phyloP scores from a whole-genome alignment of 1,139 yeast genomes.

The Candida mesenterica region DNA sequence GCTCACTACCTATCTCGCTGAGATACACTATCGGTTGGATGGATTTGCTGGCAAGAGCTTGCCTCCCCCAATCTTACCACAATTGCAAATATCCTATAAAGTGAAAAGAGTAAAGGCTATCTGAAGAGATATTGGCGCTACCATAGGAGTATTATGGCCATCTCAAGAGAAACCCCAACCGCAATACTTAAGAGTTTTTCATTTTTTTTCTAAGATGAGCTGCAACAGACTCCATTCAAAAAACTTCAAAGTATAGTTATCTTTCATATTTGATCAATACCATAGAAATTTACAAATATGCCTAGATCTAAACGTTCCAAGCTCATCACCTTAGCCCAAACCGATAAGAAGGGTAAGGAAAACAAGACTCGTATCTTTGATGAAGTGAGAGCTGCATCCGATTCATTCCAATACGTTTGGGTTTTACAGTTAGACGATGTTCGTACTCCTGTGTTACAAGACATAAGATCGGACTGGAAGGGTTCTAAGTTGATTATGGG shows the following conservation, averaged over 20 bases:
- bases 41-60: constrained; percentile 1
- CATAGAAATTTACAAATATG: constrained; percentile 42
- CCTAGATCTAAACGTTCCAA: constrained; percentile 95
- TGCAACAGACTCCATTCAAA: too few relatives aligned
- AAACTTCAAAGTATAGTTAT: too few relatives aligned
- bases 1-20: constrained; percentile 5
- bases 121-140: constrained; percentile 3
- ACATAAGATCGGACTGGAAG: constrained; percentile 86
- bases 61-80: constrained; percentile 4
- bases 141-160: too few relatives aligned
- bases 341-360: constrained; percentile 93
- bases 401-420: constrained; percentile 76
- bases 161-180: too few relatives aligned
- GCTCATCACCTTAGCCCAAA: constrained; percentile 92
- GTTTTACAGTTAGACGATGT: constrained; percentile 86
- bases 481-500: constrained; percentile 90
- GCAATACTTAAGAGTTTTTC: too few relatives aligned
- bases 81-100: constrained; percentile 3
- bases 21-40: constrained; percentile 3
- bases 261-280: constrained; percentile 12
- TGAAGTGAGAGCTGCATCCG: constrained; percentile 81
- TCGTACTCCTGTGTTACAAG: constrained; percentile 93
- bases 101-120: too few relatives aligned
- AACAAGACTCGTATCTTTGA: constrained; percentile 89
- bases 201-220: constrained; percentile 12